Evolutionary conservation across 176 grass and related monocot species (phyloP), one percentile per base, ranked within the genome.

Genomic region (Musa acuminata): DNA sequence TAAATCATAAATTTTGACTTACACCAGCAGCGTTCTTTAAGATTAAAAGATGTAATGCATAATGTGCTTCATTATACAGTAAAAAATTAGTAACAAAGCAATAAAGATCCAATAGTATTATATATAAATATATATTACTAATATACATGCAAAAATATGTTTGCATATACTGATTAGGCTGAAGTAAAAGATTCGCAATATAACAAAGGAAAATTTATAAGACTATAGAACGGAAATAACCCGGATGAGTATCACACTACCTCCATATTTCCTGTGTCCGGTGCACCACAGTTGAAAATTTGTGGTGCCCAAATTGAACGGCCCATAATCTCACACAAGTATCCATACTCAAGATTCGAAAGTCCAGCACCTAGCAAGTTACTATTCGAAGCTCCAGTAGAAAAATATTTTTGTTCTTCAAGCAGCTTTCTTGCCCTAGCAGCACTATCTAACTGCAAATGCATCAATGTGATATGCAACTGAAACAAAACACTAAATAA

Each of bases 251-350:
- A 8, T 6, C 24, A 8, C 8, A 19, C 72, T 91, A 93, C 95
- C 95, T 98, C 95, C 95, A 93, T 98, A 79, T 98, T 98, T 50
- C 90, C 95, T 1, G 90, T 98, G 79, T 98, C 95, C 35, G 90
- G 95, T 21, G 95, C 82, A 75, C 80, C 82, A n/a, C 88, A 94
- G 67, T 98, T 98, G 88, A 98, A 98, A 78, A 98, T 87, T 82
- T 98, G 90, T 76, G 95, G 90, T 65, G 95, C 88, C 83, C 95
- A 98, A 86, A 91, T 53, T 71, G 84, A 98, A 20, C 84, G 86
- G 8, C 95, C 95, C 90, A 94, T 94, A 80, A 99, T 87, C 83
- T 99, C 90, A 80, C 95, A 99, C 66, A 91, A 82, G 87, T 89
- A 91, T 87, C 86, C 95, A 87, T 99, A 99, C 51, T 99, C 95